Evolutionary conservation across 345 rosid species (phyloP), one percentile per base, ranked within the genome.

Genomic region (Kandelia obovata): DNA sequence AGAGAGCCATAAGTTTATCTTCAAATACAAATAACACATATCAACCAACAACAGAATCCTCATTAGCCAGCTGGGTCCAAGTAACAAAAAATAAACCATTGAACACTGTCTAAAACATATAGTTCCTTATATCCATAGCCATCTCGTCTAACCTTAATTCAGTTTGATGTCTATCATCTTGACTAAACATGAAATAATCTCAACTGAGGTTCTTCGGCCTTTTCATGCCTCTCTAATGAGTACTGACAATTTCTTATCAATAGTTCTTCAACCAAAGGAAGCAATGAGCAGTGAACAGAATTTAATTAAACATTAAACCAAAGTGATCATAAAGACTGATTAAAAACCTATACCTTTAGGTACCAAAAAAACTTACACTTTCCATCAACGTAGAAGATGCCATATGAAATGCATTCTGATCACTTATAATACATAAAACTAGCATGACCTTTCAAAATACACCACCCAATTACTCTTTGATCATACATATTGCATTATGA

Each of bases 351-450:
- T 13, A 43, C 5, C 1, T 43, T 39, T 43, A 43, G 49, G 49
- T 43, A 43, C 17, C 49, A 13, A 43, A 43, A 0, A 43, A 2
- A 0, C 16, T 11, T 11, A 13, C 1, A 43, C 46, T 8, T 43
- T 43, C 13, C 49, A 43, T 43, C 49, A 43, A 43, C 13, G 17
- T 43, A 43, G 49, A 43, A 43, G 17, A 43, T 17, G 49, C 49
- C 2, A 67, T 25, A 34, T 32, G 53, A 66, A 56, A 21, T 23
- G 32, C 53, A 57, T 25, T 16, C 21, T 25, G 26, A 20, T 59
- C 72, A 68, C 16, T 26, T n/a, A 57, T 21, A n/a, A 58, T 58
- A 64, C 72, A 68, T 68, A 49, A 57, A 66, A 66, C 32, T 25
- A 46, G 21, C 58, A 13, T 60, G 31, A 60, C 51, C 34, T n/a